Evolutionary conservation across 2,329 filamentous ascomycete genomes (phyloP), one percentile per base, ranked within the genome.

Genomic region (Penicillium sp.): DNA sequence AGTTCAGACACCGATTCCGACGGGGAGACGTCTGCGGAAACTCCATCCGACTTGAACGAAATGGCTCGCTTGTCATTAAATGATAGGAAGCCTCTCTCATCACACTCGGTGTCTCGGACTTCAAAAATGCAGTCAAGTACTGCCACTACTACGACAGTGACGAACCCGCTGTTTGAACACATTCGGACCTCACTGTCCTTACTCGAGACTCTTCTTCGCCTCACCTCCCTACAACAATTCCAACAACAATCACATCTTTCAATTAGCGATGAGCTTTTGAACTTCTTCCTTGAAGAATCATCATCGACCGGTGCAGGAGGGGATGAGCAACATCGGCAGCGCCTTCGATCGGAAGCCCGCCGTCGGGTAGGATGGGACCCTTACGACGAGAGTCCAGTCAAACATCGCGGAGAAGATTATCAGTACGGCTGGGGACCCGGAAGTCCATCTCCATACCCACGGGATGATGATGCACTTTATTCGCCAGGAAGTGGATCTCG

Each of bases 161-260:
- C 68, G 70, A 57, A 84, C 76, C 55, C 70, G 77, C 54, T 58
- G 52, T 76, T 73, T 43, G 72, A 71, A 46, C 68, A 72, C 28
- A 79, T 86, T 57, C 80, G 79, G 46, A 84, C 83, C 1, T 86
- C 82, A 0, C 74, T 88, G 5, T 95, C 90, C 1, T 79, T 95
- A 7, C 80, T 96, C 46, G 90, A 96, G 67, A 93, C 91, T 75
- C 76, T 95, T 29, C 80, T 95, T 40, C 88, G 91, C 37, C 78
- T 96, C 40, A 84, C 86, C 4, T 88, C 89, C 24, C 79, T 95
- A 11, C 90, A 95, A 64, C 89, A 95, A 72, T 95, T 93, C 66
- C 87, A 95, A 64, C 90, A 96, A 73, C 80, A 82, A 36, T 90
- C 88, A 0, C 90, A 95, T 60, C 78, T 95, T n/a, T 81, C 88